Evolutionary conservation across 129 eudicot genomes (phyloP), one percentile per base, ranked within the genome.

Genomic region (Lactuca saligna): DNA sequence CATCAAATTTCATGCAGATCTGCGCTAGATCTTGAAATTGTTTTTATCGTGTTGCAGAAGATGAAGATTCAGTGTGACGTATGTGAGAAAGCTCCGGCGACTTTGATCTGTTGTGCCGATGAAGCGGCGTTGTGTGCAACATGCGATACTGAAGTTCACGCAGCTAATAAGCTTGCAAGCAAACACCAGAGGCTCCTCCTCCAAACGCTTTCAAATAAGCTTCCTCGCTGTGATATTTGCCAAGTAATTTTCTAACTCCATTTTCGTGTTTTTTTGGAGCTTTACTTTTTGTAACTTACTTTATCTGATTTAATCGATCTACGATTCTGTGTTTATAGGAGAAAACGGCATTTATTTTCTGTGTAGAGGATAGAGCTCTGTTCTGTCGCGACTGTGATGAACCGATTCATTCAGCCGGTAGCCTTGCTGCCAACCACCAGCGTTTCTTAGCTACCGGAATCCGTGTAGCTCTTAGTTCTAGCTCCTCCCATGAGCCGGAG

Each of bases 21-120:
- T 56, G n/a, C 50, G 7, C 34, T 46, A 54, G 75, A 78, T 56
- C 60, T 77, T 54, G 42, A 57, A 37, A 5, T 75, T 15, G 41
- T 39, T 44, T 35, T 49, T 46, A 3, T 58, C 6, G 35, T 46
- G 49, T 16, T 20, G 32, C 7, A 12, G 66, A 50, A 61, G 61
- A 88, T 92, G 98, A 93, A 93, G 86, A 93, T 93, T n/a, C 96
- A 86, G 90, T 93, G 98, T 71, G 98, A 93, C 82, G 98, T 93
- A 70, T 93, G 98, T 57, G 98, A 89, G 86, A 86, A 83, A 70
- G 96, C 91, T 46, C 91, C 84, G 51, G 98, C 98, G 41, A 93
- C 96, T 4, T 76, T 93, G 78, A 93, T 93, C 16, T 93, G 98
- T 50, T 93, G 98, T 72, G 98, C 98, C 0, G 98, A 93, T 81